Base-by-base conservation (phyloP, 768 basidiomycete genomes). In the Kwoniella bestiolae region DNA sequence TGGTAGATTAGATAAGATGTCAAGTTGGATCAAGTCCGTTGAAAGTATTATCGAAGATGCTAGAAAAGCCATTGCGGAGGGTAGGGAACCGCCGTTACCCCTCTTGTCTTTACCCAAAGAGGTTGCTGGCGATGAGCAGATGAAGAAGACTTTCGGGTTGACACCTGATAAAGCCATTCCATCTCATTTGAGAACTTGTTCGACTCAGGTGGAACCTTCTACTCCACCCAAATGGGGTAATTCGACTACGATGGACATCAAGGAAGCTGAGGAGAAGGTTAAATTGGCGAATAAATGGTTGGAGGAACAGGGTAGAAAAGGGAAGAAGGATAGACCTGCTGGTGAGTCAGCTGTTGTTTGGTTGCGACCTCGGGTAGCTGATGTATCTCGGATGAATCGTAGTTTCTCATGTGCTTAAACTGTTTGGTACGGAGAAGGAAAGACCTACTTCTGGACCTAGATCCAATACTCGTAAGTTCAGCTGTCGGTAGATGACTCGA, bases 31-130 rank as follows among this genome's bases (percentile, higher is more conserved):
- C n/a, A 70, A 77, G 50, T 58, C 56, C 26, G 71, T 77, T 18
- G 75, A 77, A 61, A 67, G 60, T 23, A 76, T 80, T 38, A 76
- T 80, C 45, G 73, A 77, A 35, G 76, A 80, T 46, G 79, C 79
- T 6, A 65, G 76, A 16, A 52, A 63, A 46, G 78, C 79, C 3
- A 58, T 80, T 21, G 70, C 72, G 2, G 79, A 79, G 53, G 79
- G 73, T 25, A 67, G 76, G n/a, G 76, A 78, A 26, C 64, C 66
- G 1, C 73, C 73, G 28, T 49, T 75, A 9, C 74, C 76, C 0
- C 21, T 67, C 12, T 59, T 72, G 8, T 55, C 58, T 21, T 31
- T 72, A 14, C 72, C 75, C 6, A 50, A 50, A 6, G 65, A 62
- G 34, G 41, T 68, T n/a, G 51, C 49, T 5, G 56, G 34, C 6